These are phyloP conservation scores for Paramecium octaurelia DNA, from an alignment of 73 alveolate species.

Conservation along the genomic window DNA sequence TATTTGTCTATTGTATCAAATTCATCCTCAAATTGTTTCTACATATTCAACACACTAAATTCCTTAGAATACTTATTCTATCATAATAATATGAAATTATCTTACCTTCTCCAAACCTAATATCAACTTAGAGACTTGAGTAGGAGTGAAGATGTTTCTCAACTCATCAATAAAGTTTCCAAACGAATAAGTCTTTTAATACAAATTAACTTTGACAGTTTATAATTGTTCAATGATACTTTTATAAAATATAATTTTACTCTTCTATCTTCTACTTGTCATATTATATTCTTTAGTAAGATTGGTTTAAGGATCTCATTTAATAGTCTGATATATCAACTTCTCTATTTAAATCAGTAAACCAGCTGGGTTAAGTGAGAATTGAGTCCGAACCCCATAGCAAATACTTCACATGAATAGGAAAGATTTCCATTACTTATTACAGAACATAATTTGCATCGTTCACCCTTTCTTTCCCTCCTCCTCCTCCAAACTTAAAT, in stretches of 20 bases:
- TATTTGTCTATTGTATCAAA: constrained; percentile 7
- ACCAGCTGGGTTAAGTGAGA: constrained; percentile 17
- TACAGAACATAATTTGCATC: constrained; percentile 41
- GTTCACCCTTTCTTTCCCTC: constrained; percentile 31
- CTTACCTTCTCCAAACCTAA: constrained; percentile 45
- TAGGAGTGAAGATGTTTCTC: constrained; percentile 39
- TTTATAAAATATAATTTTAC: background rate
- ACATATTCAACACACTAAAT: background rate
- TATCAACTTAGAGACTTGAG: constrained; percentile 16
- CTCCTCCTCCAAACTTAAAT: constrained; percentile 51
- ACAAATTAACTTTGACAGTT: background rate
- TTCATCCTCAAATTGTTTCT: constrained; percentile 8
- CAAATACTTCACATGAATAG: constrained; percentile 31
- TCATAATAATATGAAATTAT: background rate
- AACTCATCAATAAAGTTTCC: constrained; percentile 48
- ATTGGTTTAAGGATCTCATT: constrained; percentile 4
- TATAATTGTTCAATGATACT: background rate
- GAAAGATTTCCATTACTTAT: constrained; percentile 32
- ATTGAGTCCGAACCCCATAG: constrained; percentile 6
- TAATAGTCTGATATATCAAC: background rate
- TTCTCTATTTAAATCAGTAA: background rate
- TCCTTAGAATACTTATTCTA: constrained; percentile 51
- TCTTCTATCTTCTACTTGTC: constrained; percentile 44
- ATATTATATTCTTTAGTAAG: background rate
- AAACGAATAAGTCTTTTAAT: background rate